A percentile compares a stretch with the other conserved stretches of the same genome.
These are phyloP conservation scores for Cercospora sojina DNA, from an alignment of 2,329 filamentous ascomycete genomes.

Conservation along the genomic window DNA sequence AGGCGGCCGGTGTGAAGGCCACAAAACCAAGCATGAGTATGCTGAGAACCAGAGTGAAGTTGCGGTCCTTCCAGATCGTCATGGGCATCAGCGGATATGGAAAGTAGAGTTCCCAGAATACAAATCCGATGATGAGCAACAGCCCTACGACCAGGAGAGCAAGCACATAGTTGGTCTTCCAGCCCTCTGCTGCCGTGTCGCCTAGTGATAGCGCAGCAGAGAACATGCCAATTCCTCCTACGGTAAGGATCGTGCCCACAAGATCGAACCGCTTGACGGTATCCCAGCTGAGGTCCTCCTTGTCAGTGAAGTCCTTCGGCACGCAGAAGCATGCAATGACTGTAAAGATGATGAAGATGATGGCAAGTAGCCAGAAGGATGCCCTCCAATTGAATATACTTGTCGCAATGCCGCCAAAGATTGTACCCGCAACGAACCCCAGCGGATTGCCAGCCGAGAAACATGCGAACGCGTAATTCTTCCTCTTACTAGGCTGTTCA, in stretches of 20 bases:
- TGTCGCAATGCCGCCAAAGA: slow-evolving; percentile 62
- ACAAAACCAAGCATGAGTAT: slow-evolving; percentile 62
- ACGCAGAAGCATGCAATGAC: slow-evolving; percentile 61
- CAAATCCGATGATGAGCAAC: slow-evolving; percentile 56
- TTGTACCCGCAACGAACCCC: slow-evolving; percentile 57
- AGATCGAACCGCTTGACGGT: slow-evolving; percentile 61
- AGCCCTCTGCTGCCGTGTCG: slow-evolving; percentile 60
- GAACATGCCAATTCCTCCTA: slow-evolving; percentile 65
- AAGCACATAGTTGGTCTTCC: slow-evolving; percentile 62
- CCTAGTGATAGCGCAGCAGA: slow-evolving; percentile 59
- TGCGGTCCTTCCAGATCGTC: slow-evolving; percentile 60
- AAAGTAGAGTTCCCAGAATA: slow-evolving; percentile 61
- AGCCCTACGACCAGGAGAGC: slow-evolving; percentile 61
- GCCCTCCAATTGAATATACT: slow-evolving; percentile 64
- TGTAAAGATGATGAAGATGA: slow-evolving; percentile 62
- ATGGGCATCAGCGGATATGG: slow-evolving; percentile 51
- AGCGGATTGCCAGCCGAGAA: slow-evolving; percentile 60
- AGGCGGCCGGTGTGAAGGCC: slow-evolving; percentile 50
- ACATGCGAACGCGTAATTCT: slow-evolving; percentile 65
- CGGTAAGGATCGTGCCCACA: slow-evolving; percentile 59
- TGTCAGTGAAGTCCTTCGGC: slow-evolving; percentile 54
- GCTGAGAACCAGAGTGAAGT: slow-evolving; percentile 62
- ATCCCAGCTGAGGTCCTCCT: slow-evolving; percentile 45
- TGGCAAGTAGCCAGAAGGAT: slow-evolving; percentile 60
- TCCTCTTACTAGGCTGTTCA: slow-evolving; percentile 58